phyloP scores from a whole-genome alignment of 495 filamentous ascomycete species.

The Daldinia loculata region DNA sequence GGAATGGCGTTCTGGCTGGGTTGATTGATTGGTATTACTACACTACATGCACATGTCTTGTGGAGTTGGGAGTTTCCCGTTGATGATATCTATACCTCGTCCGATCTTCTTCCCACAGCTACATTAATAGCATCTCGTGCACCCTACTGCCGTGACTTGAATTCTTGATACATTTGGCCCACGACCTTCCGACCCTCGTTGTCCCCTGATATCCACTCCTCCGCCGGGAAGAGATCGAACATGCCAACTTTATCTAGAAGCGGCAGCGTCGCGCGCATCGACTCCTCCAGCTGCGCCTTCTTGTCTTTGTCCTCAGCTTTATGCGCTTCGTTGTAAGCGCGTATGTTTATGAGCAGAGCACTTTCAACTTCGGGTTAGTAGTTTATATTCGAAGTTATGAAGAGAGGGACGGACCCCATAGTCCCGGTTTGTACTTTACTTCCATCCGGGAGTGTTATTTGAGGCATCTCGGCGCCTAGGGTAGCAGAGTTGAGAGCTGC shows the following conservation, averaged over 20 bases:
- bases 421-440: conserved; percentile 44
- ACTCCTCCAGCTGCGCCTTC: conserved; percentile 15
- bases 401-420: conserved; percentile 21
- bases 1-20: conserved; percentile 30
- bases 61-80: conserved; percentile 40
- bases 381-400: background rate
- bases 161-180: conserved; percentile 35
- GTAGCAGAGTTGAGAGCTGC: conserved; percentile 38
- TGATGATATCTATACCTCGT: conserved; percentile 21
- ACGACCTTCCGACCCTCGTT: conserved; percentile 38
- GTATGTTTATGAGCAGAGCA: conserved; percentile 41
- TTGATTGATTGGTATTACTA: conserved; percentile 19
- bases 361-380: conserved; percentile 9
- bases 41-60: conserved; percentile 4
- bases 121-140: background rate
- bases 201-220: conserved; percentile 40
- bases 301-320: conserved; percentile 30
- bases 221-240: conserved; percentile 41
- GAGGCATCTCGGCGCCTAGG: conserved; percentile 33
- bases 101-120: background rate
- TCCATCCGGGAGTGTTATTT: conserved; percentile 41
- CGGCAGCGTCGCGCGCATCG: conserved; percentile 34
- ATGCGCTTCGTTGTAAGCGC: conserved; percentile 40
- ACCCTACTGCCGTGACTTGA: conserved; percentile 23
- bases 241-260: conserved; percentile 39